Percentiles rank a stretch among this genome's conserved stretches.
These are phyloP conservation scores for Pyrus pyrifolia DNA, from an alignment of 306 rosid genomes.

Conservation along the genomic window DNA sequence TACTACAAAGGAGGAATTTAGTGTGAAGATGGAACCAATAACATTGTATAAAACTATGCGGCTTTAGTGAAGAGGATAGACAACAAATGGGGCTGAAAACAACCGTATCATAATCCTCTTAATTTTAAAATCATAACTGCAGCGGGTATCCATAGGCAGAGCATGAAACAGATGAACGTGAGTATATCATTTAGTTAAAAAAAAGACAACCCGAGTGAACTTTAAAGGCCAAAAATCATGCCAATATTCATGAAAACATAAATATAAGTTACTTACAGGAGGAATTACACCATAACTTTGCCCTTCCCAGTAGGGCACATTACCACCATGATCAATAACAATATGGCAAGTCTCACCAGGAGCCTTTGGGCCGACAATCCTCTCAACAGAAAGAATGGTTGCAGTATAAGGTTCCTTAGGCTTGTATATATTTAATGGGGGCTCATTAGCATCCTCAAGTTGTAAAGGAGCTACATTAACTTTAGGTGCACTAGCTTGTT, in stretches of 20 bases:
- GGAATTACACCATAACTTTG: constrained; percentile 97
- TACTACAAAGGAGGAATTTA: background rate
- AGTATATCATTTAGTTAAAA: background rate
- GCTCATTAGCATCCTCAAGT: constrained; percentile 65
- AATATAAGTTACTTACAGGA: constrained; percentile 53
- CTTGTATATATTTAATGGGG: constrained; percentile 76
- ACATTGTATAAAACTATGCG: background rate
- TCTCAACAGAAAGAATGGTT: constrained; percentile 88
- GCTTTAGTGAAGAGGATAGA: background rate
- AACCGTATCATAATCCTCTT: background rate
- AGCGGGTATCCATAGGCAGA: background rate
- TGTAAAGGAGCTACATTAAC: constrained; percentile 59
- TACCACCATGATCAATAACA: constrained; percentile 90
- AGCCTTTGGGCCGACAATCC: constrained; percentile 87
- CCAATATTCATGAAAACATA: background rate
- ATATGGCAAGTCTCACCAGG: constrained; percentile 98
- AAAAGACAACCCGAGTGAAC: background rate
- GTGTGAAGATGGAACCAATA: background rate
- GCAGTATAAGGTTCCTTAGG: constrained; percentile 91
- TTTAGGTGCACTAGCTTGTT: constrained; percentile 70
- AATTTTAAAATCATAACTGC: background rate
- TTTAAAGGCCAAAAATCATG: background rate
- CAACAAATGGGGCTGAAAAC: background rate
- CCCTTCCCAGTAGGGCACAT: constrained; percentile 99
- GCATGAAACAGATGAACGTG: background rate